A percentile compares a stretch with the other conserved stretches of the same genome.
Conservation (phyloP, 495 filamentous ascomycete species). For the Talaromyces trachyspermus region DNA sequence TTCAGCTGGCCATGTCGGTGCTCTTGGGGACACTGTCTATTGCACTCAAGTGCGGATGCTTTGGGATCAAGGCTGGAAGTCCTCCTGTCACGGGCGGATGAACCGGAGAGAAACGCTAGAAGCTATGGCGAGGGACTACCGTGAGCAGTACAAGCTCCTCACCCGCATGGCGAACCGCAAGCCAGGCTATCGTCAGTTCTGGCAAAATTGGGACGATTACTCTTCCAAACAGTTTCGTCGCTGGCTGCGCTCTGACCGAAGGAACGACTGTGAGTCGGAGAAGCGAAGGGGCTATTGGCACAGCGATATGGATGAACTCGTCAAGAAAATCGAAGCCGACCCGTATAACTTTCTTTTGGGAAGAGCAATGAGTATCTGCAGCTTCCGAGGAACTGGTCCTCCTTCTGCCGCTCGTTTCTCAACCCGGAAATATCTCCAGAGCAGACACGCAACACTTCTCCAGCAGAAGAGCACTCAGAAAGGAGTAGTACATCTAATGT, state of each 20-base stretch:
- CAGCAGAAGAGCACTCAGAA: neutral
- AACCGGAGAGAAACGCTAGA: neutral
- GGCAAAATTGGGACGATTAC: neutral
- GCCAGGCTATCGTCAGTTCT: neutral
- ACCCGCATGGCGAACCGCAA: neutral
- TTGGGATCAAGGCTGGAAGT: neutral
- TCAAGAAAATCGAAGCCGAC: conserved; percentile 30
- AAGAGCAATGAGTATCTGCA: conserved; percentile 20
- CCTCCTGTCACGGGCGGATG: neutral
- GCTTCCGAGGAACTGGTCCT: conserved; percentile 15
- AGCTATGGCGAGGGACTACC: neutral
- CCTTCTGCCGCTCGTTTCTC: conserved; percentile 22
- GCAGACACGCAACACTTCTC: neutral
- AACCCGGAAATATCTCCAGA: conserved; percentile 6
- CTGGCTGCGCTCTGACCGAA: neutral
- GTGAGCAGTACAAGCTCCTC: neutral
- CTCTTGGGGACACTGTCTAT: too few species aligned
- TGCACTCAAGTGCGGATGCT: neutral
- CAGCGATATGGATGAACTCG: conserved; percentile 19
- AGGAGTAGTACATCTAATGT: conserved; percentile 10
- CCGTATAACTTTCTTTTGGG: conserved; percentile 39
- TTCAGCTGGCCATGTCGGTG: neutral
- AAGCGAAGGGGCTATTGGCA: neutral
- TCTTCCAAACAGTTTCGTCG: neutral
- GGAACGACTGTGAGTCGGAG: conserved; percentile 1